phyloP scores from a whole-genome alignment of 352 stramenopile species.

The Globisporangium yorkense region DNA sequence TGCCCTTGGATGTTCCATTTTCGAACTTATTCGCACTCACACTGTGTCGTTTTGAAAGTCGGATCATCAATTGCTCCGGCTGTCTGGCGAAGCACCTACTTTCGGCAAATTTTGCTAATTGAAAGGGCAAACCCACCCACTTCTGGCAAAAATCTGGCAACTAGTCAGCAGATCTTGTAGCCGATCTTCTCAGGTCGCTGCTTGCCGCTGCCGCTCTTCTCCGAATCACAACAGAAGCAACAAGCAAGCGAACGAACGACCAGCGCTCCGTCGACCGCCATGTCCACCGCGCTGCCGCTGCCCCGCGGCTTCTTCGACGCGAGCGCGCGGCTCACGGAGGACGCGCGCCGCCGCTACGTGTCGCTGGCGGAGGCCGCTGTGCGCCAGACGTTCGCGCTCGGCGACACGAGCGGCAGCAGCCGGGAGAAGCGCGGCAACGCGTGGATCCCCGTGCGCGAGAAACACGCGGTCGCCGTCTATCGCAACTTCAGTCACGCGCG shows the following conservation, averaged over 20 bases:
- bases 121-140: too few relatives aligned
- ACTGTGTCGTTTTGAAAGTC: too few relatives aligned
- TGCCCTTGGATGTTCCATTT: too few relatives aligned
- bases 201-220: neutral
- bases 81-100: too few relatives aligned
- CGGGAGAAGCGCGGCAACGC: conserved; percentile 51
- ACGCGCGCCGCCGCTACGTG: conserved; percentile 69
- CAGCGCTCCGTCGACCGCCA: conserved; percentile 1
- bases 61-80: too few relatives aligned
- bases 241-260: neutral
- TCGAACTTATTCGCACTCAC: too few relatives aligned
- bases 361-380: conserved; percentile 79
- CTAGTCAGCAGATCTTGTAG: too few relatives aligned
- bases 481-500: conserved; percentile 65
- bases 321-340: conserved; percentile 56
- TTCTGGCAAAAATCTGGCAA: too few relatives aligned
- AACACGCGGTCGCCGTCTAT: conserved; percentile 76
- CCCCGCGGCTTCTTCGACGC: conserved; percentile 74
- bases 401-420: conserved; percentile 24
- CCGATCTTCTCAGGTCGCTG: conserved; percentile 1
- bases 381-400: conserved; percentile 78
- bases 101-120: too few relatives aligned
- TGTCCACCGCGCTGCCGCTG: conserved; percentile 64
- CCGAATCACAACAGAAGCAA: neutral
- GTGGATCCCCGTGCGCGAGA: conserved; percentile 82